Base-by-base conservation (phyloP, 2,329 filamentous ascomycete species). In the Beauveria varroae region DNA sequence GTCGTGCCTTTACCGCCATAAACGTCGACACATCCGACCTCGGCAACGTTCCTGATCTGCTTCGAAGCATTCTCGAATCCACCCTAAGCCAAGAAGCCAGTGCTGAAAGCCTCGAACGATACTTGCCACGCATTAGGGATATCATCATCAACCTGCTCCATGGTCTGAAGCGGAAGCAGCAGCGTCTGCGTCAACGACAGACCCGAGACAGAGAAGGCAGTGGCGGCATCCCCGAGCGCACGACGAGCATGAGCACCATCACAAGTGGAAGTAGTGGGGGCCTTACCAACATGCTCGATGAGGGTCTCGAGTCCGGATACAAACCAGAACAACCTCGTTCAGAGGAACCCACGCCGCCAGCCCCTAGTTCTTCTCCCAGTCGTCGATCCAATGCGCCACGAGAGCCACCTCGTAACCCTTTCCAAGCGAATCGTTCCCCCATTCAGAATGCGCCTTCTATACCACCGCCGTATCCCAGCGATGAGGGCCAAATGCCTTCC, bases 81-180 rank as follows among this genome's bases (percentile, higher is more conserved):
- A 99, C 95, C 1, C 81, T 99, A 41, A 98, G 93, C 74, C 95
- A 99, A 71, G 93, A 98, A 76, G 95, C 95, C 5, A 97, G 91
- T 67, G 87, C 93, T 55, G 88, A 96, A 71, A 97, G 93, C 73
- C 81, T 99, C 63, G 95, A 99, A 73, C 90, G 89, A 72, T 99
- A 96, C 73, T 79, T 99, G 37, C 95, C 95, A 1, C 86, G 90
- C 63, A 99, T 99, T 73, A 87, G 95, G 68, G 95, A 99, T 74
- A 99, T 99, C 69, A 99, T 99, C 71, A 98, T 99, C 74, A 97
- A 96, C 72, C 81, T 99, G 34, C 83, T 99, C 9, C 95, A 99
- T 72, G 95, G 95, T 2, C 77, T 99, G 65, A 99, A 99, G 79
- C 88, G 93, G 74, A 99, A 99, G 74, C 95, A 99, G 72, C 93